Evolutionary conservation across 1,284 basidiomycete species (phyloP).

Genomic region (Cryptococcus sp.): DNA sequence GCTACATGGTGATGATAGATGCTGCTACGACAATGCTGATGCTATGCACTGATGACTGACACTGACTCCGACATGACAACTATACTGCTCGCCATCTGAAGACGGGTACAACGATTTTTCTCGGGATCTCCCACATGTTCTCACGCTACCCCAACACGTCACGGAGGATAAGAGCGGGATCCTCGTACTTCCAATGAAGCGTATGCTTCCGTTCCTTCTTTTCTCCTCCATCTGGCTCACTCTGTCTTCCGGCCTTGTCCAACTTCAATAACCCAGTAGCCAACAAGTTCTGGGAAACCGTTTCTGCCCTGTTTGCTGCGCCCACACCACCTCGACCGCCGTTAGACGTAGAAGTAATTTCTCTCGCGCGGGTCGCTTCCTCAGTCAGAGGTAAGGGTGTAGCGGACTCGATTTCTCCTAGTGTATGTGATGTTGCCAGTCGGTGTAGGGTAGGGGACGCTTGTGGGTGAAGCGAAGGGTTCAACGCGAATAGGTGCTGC

Average conservation of each 20-base stretch:
- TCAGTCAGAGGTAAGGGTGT: not conserved
- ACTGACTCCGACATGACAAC: no score
- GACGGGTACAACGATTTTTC: no score
- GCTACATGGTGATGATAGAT: no score
- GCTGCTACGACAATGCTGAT: no score
- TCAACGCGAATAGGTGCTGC: conserved; percentile 41
- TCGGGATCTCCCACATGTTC: no score
- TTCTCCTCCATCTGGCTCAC: conserved; percentile 26
- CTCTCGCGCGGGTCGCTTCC: not conserved
- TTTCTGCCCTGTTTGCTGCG: conserved; percentile 8
- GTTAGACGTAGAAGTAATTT: not conserved
- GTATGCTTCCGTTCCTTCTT: conserved; percentile 51
- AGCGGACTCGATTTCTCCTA: conserved; percentile 29
- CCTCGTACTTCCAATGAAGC: conserved; percentile 54
- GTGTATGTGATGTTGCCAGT: conserved; percentile 33
- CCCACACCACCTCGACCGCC: not conserved
- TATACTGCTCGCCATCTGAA: no score
- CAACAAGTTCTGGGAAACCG: conserved; percentile 23
- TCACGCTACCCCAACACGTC: conserved; percentile 44
- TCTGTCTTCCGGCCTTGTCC: conserved; percentile 41
- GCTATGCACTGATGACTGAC: no score
- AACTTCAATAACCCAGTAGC: conserved; percentile 42
- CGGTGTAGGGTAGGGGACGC: conserved; percentile 46
- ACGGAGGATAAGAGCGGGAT: conserved; percentile 51
- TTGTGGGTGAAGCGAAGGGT: conserved; percentile 42